Conservation (phyloP, 805 yeast species). For the Spencermartinsiella europaea region DNA sequence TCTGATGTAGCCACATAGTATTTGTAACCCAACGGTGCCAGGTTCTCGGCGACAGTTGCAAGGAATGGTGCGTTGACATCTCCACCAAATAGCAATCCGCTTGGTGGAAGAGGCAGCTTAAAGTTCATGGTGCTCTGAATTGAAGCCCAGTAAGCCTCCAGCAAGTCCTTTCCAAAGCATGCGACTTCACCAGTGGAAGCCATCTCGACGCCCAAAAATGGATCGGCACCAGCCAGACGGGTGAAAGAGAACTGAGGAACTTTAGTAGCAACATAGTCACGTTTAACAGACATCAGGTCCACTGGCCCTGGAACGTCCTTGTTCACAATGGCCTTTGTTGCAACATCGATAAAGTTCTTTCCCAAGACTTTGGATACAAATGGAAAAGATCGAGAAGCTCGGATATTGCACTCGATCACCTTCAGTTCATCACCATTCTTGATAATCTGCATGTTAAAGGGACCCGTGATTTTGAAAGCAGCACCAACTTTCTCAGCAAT, state of each 20-base stretch:
- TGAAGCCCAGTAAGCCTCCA: slow-evolving; percentile 97
- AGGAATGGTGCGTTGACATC: slow-evolving; percentile 68
- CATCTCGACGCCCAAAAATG: slow-evolving; percentile 98
- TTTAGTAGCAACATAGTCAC: slow-evolving; percentile 88
- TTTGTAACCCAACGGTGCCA: slow-evolving; percentile 74
- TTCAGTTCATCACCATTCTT: slow-evolving; percentile 64
- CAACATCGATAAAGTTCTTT: slow-evolving; percentile 88
- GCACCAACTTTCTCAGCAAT: slow-evolving; percentile 90
- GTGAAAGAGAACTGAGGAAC: slow-evolving; percentile 99
- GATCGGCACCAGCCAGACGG: slow-evolving; percentile 98
- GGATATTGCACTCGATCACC: slow-evolving; percentile 97
- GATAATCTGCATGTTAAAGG: slow-evolving; percentile 97
- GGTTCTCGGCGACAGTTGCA: slow-evolving; percentile 64
- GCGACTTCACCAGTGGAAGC: slow-evolving; percentile 99
- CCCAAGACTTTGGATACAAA: slow-evolving; percentile 97
- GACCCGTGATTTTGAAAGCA: slow-evolving; percentile 96
- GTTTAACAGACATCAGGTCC: slow-evolving; percentile 70
- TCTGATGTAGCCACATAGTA: slow-evolving; percentile 69
- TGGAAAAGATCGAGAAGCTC: slow-evolving; percentile 99
- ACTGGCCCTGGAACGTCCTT: slow-evolving; percentile 69
- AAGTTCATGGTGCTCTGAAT: slow-evolving; percentile 97
- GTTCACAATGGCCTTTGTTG: slow-evolving; percentile 78
- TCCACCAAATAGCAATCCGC: slow-evolving; percentile 92
- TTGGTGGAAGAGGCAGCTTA: slow-evolving; percentile 85
- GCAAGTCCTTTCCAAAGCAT: slow-evolving; percentile 78